Percentiles rank a stretch among this genome's conserved stretches.
These are phyloP conservation scores for Galium porrigens DNA, from an alignment of 305 asterid species.

Conservation along the genomic window DNA sequence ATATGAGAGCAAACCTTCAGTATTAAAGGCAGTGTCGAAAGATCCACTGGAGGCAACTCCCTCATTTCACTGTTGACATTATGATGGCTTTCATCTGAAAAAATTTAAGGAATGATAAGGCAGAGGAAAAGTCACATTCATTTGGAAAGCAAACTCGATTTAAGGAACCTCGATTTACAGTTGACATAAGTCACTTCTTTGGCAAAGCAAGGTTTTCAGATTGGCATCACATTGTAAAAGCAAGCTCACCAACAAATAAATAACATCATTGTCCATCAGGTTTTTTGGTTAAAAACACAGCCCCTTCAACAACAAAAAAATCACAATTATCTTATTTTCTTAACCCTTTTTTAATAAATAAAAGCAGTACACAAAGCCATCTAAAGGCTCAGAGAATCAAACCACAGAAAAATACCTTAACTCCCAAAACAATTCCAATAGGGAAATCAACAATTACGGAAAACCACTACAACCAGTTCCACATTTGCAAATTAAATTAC, in stretches of 20 bases:
- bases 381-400: not conserved
- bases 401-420: too few relatives aligned
- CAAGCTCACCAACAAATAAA: not conserved
- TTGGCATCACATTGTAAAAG: not conserved
- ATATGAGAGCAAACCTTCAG: constrained; percentile 44
- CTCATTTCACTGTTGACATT: constrained; percentile 58
- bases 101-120: not conserved
- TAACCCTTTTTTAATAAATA: not conserved
- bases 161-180: not conserved
- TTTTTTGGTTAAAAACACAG: not conserved
- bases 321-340: not conserved
- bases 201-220: not conserved
- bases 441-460: not conserved
- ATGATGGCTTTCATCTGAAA: constrained; percentile 63
- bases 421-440: too few relatives aligned
- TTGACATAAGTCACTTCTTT: not conserved
- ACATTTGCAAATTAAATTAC: not conserved
- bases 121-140: not conserved
- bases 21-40: constrained; percentile 68
- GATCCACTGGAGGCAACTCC: constrained; percentile 88
- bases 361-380: not conserved
- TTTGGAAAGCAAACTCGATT: not conserved
- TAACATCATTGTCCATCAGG: not conserved
- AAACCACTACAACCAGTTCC: not conserved
- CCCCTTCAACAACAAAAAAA: too few relatives aligned